phyloP scores from a whole-genome alignment of 2,329 filamentous ascomycete genomes.

The Fusarium tuaranense region DNA sequence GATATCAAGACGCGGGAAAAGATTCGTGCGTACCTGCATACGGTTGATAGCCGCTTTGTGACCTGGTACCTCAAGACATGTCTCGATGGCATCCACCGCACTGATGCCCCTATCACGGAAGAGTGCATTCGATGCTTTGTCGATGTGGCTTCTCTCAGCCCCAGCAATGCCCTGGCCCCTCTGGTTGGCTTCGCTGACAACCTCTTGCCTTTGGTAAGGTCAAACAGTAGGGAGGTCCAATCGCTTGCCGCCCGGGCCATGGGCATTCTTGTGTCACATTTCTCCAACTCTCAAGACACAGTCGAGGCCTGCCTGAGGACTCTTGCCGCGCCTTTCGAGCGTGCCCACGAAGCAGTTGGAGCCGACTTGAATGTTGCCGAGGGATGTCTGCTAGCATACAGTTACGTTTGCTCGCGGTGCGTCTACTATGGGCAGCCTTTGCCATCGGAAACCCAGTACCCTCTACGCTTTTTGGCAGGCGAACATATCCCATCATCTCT shows the following conservation, averaged over 20 bases:
- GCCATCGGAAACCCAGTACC: slow-evolving; percentile 45
- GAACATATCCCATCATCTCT: slow-evolving; percentile 50
- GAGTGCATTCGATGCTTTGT: slow-evolving; percentile 65
- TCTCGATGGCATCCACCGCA: slow-evolving; percentile 66
- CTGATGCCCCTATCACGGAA: slow-evolving; percentile 56
- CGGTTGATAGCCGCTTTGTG: slow-evolving; percentile 53
- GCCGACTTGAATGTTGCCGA: slow-evolving; percentile 59
- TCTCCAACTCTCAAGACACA: slow-evolving; percentile 52
- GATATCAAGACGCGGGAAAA: slow-evolving; percentile 73
- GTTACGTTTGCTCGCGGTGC: slow-evolving; percentile 57
- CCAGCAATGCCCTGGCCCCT: slow-evolving; percentile 63
- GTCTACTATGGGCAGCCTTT: slow-evolving; percentile 56
- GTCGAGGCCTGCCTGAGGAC: slow-evolving; percentile 43
- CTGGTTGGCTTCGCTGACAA: slow-evolving; percentile 62
- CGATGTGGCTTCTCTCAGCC: slow-evolving; percentile 62
- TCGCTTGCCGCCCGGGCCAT: slow-evolving; percentile 75
- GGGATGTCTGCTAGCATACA: slow-evolving; percentile 59
- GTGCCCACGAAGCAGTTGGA: slow-evolving; percentile 56
- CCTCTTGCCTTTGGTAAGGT: slow-evolving; percentile 72
- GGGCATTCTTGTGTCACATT: slow-evolving; percentile 81
- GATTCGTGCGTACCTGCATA: slow-evolving; percentile 66
- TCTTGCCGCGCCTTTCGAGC: slow-evolving; percentile 58
- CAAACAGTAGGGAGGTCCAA: slow-evolving; percentile 78
- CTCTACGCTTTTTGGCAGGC: slow-evolving; percentile 48
- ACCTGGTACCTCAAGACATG: slow-evolving; percentile 63